Conservation (phyloP, 2,329 filamentous ascomycete species). For the Penicillium sp. region DNA sequence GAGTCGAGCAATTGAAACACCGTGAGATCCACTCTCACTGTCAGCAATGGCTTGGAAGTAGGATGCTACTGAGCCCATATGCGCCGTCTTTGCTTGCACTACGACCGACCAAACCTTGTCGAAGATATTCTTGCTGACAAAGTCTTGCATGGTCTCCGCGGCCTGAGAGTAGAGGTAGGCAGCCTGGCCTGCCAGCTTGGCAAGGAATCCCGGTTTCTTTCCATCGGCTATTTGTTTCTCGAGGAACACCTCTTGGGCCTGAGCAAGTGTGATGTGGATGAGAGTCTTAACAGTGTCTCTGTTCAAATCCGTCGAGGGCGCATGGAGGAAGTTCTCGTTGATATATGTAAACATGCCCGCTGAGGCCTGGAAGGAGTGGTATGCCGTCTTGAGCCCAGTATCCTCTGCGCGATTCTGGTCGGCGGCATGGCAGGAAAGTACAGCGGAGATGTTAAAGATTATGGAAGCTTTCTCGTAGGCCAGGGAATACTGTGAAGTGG, state of each 20-base stretch:
- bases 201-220: slow-evolving; percentile 89
- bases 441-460: slow-evolving; percentile 98
- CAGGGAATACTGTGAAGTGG: slow-evolving; percentile 94
- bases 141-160: slow-evolving; percentile 87
- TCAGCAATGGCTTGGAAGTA: slow-evolving; percentile 94
- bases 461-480: slow-evolving; percentile 99
- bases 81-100: slow-evolving; percentile 71
- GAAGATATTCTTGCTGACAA: slow-evolving; percentile 87
- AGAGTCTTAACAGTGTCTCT: slow-evolving; percentile 93
- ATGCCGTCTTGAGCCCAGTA: slow-evolving; percentile 89
- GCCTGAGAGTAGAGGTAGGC: slow-evolving; percentile 86
- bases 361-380: slow-evolving; percentile 96
- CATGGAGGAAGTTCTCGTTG: slow-evolving; percentile 98
- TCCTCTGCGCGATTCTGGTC: slow-evolving; percentile 92
- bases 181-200: slow-evolving; percentile 90
- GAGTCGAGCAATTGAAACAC: slow-evolving; percentile 79
- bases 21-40: slow-evolving; percentile 84
- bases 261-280: slow-evolving; percentile 90
- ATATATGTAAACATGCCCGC: slow-evolving; percentile 99
- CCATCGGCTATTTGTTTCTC: slow-evolving; percentile 93
- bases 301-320: slow-evolving; percentile 93
- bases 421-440: slow-evolving; percentile 93
- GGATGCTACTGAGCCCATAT: slow-evolving; percentile 84
- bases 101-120: slow-evolving; percentile 91
- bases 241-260: slow-evolving; percentile 95